Evolutionary conservation across 2,329 filamentous ascomycete species (phyloP).

Genomic region (Ascochyta lentis): DNA sequence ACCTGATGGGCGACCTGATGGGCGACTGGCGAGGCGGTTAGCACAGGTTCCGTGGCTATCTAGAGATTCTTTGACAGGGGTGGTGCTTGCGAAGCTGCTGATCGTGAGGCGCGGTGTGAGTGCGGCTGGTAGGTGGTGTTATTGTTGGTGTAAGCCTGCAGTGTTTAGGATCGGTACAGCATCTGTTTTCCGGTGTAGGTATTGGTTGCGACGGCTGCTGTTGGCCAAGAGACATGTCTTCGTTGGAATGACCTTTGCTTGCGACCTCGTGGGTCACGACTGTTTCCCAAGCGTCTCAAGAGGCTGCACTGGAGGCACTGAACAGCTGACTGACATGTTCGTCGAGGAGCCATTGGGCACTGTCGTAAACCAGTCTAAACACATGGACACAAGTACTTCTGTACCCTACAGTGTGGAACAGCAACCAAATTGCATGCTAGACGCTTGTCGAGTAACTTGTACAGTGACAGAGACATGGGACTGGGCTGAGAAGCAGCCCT

Average conservation of each 20-base stretch:
- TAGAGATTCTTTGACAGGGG: not conserved
- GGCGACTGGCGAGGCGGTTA: constrained; percentile 8
- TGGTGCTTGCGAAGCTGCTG: not conserved
- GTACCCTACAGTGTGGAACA: not conserved
- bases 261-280: not conserved
- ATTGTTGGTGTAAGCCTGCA: not conserved
- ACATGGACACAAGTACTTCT: no score
- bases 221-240: not conserved
- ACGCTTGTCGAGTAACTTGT: not conserved
- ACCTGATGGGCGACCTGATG: constrained; percentile 7
- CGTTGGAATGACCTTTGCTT: not conserved
- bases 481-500: not conserved
- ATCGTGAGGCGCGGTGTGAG: not conserved
- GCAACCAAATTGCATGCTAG: no score
- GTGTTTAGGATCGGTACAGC: not conserved
- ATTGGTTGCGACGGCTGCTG: not conserved
- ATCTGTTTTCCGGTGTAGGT: not conserved
- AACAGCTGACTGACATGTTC: no score
- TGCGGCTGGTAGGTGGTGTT: not conserved
- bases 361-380: no score
- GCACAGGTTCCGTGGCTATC: not conserved
- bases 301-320: not conserved
- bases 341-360: no score
- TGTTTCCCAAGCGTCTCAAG: not conserved
- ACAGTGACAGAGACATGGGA: not conserved